phyloP scores from a whole-genome alignment of 2,329 filamentous ascomycete species.

The Apiospora pterosperma region DNA sequence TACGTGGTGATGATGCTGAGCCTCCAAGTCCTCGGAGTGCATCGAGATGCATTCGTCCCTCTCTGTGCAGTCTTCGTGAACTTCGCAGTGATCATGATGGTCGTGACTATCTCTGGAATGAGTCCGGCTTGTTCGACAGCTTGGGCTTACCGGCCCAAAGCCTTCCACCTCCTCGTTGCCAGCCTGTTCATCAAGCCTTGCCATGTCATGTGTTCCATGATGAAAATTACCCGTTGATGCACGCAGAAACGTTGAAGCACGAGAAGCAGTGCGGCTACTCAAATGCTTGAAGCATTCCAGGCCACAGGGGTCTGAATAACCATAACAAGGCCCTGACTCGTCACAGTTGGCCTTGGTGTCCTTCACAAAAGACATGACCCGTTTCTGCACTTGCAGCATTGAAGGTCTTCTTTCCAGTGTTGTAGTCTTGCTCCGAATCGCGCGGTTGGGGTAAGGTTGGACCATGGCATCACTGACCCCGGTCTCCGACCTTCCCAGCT shows the following conservation, averaged over 20 bases:
- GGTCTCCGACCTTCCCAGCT: constrained; percentile 25
- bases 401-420: constrained; percentile 46
- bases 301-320: constrained; percentile 63
- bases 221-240: constrained; percentile 37
- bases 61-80: neutral
- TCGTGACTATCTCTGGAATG: constrained; percentile 22
- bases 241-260: constrained; percentile 36
- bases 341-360: constrained; percentile 63
- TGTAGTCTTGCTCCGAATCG: constrained; percentile 21
- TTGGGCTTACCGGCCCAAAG: neutral
- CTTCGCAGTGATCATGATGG: neutral
- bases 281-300: constrained; percentile 64
- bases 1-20: constrained; percentile 86
- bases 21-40: constrained; percentile 39
- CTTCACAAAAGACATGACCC: constrained; percentile 62
- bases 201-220: constrained; percentile 7
- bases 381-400: constrained; percentile 50
- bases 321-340: constrained; percentile 57
- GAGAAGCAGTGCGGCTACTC: constrained; percentile 33
- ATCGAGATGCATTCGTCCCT: constrained; percentile 19
- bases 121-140: constrained; percentile 18
- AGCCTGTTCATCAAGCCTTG: constrained; percentile 19
- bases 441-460: constrained; percentile 7
- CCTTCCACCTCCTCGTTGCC: constrained; percentile 13
- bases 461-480: constrained; percentile 16